Base-by-base conservation (phyloP, 495 filamentous ascomycete species). In the Penicillium daleae region DNA sequence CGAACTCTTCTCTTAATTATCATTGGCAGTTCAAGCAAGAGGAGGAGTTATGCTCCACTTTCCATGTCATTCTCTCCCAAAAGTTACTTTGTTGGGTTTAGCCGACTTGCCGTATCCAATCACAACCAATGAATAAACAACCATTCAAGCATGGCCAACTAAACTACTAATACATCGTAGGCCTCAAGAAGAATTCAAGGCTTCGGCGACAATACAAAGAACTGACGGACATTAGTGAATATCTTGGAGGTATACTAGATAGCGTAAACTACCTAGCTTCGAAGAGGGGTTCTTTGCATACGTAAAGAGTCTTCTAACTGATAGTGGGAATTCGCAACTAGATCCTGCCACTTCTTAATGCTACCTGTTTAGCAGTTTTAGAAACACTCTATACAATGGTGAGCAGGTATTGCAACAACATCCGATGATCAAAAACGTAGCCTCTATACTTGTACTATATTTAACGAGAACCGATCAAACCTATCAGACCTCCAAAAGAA, bases 71-170 rank as follows among this genome's bases (percentile, higher is more conserved):
- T 59, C 37, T 59, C 56, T 59, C 56, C 26, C 12, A 17, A 13
- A 9, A 49, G 21, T 49, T 59, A 21, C 56, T 19, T 9, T 17
- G 0, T 50, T 59, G 56, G 29, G 56, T 37, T 19, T 59, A 59
- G 56, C 22, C 6, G 24, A 29, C 4, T 21, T 10, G 7, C n/a
- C 6, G 3, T 21, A 46, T 46, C 42, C 42, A 46, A 46, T 46
- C 42, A 46, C 8, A 12, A 22, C 9, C 42, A 44, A 22, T 19
- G 4, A 42, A 19, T n/a, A 42, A 42, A 6, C 2, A 3, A 1
- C 19, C 3, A 9, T 6, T 10, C 19, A 22, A n/a, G 15, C 6
- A 22, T 10, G 9, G 40, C 19, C 1, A 44, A 22, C 8, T 4
- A 44, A 10, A 22, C 12, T 10, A 22, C 5, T 9, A 21, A 21